A percentile compares a stretch with the other conserved stretches of the same genome.
These are phyloP conservation scores for Cylindrotheca fusiformis DNA, from an alignment of 108 stramenopile genomes.

Conservation along the genomic window DNA sequence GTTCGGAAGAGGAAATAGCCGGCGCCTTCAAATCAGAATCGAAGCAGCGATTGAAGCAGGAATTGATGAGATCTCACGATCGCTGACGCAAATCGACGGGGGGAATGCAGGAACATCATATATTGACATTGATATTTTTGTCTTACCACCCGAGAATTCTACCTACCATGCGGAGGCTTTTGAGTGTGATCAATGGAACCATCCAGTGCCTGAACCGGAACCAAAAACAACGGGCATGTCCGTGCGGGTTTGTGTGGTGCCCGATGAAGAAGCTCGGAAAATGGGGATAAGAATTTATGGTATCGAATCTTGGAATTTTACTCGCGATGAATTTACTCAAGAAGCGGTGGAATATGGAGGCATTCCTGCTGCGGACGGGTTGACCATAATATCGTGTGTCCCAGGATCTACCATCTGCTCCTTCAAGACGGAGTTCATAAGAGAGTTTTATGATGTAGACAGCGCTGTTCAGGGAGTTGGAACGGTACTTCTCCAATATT, in stretches of 20 bases:
- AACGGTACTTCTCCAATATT: constrained; percentile 11
- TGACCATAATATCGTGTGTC: constrained; percentile 7
- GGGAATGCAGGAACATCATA: not conserved
- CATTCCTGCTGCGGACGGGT: constrained; percentile 4
- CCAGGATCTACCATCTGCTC: constrained; percentile 12
- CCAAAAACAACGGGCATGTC: constrained; percentile 5
- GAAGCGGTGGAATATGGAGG: constrained; percentile 3
- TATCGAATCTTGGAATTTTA: constrained; percentile 15
- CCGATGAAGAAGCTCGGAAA: constrained; percentile 1
- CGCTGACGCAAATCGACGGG: not conserved
- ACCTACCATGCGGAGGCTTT: constrained; percentile 9
- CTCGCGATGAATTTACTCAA: constrained; percentile 12
- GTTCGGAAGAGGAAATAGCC: too few species aligned
- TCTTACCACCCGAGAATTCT: constrained; percentile 1
- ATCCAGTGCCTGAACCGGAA: not conserved
- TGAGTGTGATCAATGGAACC: constrained; percentile 17
- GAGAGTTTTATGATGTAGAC: constrained; percentile 8
- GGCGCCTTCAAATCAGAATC: too few species aligned
- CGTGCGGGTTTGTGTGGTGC: constrained; percentile 17
- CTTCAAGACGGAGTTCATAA: not conserved
- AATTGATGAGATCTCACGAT: too few species aligned
- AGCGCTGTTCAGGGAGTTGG: constrained; percentile 4
- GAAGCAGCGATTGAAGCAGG: too few species aligned
- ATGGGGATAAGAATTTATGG: constrained; percentile 10
- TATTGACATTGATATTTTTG: not conserved